phyloP scores from a whole-genome alignment of 768 basidiomycete species.

The Leccinum sublutescens region DNA sequence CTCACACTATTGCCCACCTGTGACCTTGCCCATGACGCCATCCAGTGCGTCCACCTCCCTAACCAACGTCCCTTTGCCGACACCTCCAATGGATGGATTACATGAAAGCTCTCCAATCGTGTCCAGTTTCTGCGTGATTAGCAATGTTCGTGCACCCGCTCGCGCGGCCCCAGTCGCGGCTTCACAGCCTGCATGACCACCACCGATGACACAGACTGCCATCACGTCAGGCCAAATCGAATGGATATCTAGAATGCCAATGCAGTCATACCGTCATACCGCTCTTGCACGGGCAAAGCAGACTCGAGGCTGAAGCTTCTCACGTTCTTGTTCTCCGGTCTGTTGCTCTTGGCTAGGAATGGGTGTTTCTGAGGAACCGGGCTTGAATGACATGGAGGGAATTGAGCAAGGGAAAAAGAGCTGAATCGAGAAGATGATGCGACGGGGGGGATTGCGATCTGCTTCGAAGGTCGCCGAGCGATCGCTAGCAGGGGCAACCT shows the following conservation, averaged over 20 bases:
- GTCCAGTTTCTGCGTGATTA: constrained; percentile 79
- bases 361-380: background rate
- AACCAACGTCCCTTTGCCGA: constrained; percentile 91
- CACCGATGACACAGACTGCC: constrained; percentile 83
- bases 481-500: constrained; percentile 4
- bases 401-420: background rate
- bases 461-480: constrained; percentile 7
- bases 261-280: constrained; percentile 25
- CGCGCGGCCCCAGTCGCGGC: constrained; percentile 86
- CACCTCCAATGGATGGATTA: constrained; percentile 89
- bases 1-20: constrained; percentile 48
- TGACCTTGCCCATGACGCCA: constrained; percentile 79
- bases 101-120: constrained; percentile 86
- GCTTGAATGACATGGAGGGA: background rate
- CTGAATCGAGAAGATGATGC: background rate
- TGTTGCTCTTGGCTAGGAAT: background rate
- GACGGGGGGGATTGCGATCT: background rate
- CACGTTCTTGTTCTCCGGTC: background rate
- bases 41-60: constrained; percentile 89
- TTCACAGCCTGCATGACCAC: constrained; percentile 92
- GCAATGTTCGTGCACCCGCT: constrained; percentile 74
- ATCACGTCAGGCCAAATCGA: constrained; percentile 26
- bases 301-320: constrained; percentile 2
- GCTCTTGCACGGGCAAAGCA: background rate
- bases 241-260: background rate